Base-by-base conservation (phyloP, 2,329 filamentous ascomycete genomes). In the Thielaviopsis euricoi region DNA sequence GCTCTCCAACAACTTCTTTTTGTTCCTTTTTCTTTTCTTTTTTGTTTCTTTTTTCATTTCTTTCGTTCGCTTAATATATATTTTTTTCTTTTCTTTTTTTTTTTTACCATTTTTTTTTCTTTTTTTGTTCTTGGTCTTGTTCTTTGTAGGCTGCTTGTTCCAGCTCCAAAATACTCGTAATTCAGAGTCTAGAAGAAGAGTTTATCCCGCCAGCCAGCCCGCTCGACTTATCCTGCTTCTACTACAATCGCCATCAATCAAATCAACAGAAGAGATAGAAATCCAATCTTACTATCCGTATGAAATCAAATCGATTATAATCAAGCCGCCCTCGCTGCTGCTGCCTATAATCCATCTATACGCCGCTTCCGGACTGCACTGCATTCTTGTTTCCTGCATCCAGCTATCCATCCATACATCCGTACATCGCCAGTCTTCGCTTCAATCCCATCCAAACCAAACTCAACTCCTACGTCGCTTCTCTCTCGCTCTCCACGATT, bases 91-190 rank as follows among this genome's bases (percentile, higher is more conserved):
- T 46, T 51, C 53, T 29, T 51, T 43, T 33, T 37, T 29, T 15
- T 55, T 49, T 53, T 43, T 57, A 19, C 49, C 13, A 17, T 19
- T 33, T 21, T 56, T 46, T 37, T 58, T 48, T n/a, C 52, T 53
- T 58, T 29, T 22, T 43, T 40, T 52, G 6, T n/a, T 52, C 23
- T 33, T n/a, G 50, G 6, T 48, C 43, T n/a, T 53, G 40, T 23
- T 56, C 19, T 40, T 48, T 43, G 40, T n/a, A 26, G 12, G 37
- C 37, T 33, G 29, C 29, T 33, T 33, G 12, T 33, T 10, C 4
- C 29, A 33, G 12, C 29, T 33, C 29, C 12, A 33, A 33, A 33
- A 33, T 33, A 33, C 29, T 33, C 7, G 29, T 33, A 33, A 33
- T 33, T 10, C 29, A 33, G 29, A 33, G 29, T 33, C 29, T 33